A percentile compares a stretch with the other conserved stretches of the same genome.
These are phyloP conservation scores for Suaeda aralocaspica DNA, from an alignment of 148 eudicot genomes.

Conservation along the genomic window DNA sequence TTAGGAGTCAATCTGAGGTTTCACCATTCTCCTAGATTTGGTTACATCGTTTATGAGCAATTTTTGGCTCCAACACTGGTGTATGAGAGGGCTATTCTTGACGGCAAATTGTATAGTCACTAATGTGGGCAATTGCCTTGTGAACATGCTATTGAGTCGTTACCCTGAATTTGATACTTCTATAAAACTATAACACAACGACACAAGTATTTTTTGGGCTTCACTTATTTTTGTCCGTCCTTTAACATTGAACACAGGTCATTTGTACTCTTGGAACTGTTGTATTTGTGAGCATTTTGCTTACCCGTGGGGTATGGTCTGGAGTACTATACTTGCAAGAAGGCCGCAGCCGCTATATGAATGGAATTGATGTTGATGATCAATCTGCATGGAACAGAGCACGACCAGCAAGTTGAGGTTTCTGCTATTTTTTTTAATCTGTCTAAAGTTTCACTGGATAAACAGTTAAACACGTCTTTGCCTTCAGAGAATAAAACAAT, in stretches of 20 bases:
- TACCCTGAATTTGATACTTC: too few species aligned
- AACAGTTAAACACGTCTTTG: too few species aligned
- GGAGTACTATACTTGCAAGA: slow-evolving; percentile 79
- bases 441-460: too few species aligned
- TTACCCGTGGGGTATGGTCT: slow-evolving; percentile 87
- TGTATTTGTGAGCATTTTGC: slow-evolving; percentile 80
- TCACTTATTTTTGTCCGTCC: not conserved
- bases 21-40: too few species aligned
- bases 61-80: not conserved
- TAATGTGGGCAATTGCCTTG: not conserved
- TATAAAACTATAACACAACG: too few species aligned
- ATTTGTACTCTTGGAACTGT: slow-evolving; percentile 87
- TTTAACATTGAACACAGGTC: slow-evolving; percentile 40
- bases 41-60: too few species aligned
- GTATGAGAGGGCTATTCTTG: not conserved
- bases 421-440: too few species aligned
- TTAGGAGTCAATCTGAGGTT: not conserved
- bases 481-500: too few species aligned
- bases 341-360: slow-evolving; percentile 37
- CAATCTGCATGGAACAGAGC: slow-evolving; percentile 54
- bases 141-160: not conserved
- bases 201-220: not conserved
- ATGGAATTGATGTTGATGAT: slow-evolving; percentile 53
- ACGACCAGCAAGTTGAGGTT: slow-evolving; percentile 51
- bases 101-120: not conserved